Percentiles rank a stretch among this genome's conserved stretches.
phyloP scores from a whole-genome alignment of 768 basidiomycete genomes.

The Terana coerulea region DNA sequence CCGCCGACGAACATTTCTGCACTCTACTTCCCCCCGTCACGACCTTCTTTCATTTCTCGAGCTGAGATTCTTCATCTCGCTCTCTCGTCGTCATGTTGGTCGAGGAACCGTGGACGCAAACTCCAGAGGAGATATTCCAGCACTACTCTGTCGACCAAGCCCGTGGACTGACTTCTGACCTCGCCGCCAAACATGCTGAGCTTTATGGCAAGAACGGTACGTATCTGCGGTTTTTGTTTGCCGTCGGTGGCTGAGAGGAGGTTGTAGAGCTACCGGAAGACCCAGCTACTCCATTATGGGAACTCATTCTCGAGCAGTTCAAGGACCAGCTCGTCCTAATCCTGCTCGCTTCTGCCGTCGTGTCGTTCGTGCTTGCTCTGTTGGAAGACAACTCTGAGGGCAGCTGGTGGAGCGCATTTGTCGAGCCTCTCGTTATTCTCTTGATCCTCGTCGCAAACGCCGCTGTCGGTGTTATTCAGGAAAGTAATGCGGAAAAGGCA shows the following conservation, averaged over 20 bases:
- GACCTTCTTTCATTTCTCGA: not conserved
- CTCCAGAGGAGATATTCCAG: constrained; percentile 64
- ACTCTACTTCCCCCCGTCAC: constrained; percentile 2
- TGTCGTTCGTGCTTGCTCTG: constrained; percentile 90
- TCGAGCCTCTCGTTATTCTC: constrained; percentile 92
- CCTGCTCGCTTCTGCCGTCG: constrained; percentile 86
- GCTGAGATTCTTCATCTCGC: constrained; percentile 1
- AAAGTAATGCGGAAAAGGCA: constrained; percentile 92
- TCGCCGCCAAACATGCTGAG: constrained; percentile 69
- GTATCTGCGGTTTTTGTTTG: constrained; percentile 20
- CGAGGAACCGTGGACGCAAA: constrained; percentile 75
- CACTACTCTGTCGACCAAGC: constrained; percentile 65
- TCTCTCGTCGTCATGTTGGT: constrained; percentile 8
- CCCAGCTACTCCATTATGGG: constrained; percentile 86
- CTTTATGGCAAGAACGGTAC: constrained; percentile 85
- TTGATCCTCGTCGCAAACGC: constrained; percentile 96
- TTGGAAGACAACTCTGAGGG: constrained; percentile 74
- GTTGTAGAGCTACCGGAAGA: constrained; percentile 87
- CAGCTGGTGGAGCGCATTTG: constrained; percentile 78
- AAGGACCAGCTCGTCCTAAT: constrained; percentile 98
- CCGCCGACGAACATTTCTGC: not conserved
- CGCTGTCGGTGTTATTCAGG: constrained; percentile 96
- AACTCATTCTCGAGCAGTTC: constrained; percentile 97
- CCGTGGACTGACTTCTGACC: constrained; percentile 60
- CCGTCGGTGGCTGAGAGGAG: too few species aligned